A percentile compares a stretch with the other conserved stretches of the same genome.
Evolutionary conservation across 2,329 filamentous ascomycete species (phyloP).

Genomic region (Curvularia spicifera): DNA sequence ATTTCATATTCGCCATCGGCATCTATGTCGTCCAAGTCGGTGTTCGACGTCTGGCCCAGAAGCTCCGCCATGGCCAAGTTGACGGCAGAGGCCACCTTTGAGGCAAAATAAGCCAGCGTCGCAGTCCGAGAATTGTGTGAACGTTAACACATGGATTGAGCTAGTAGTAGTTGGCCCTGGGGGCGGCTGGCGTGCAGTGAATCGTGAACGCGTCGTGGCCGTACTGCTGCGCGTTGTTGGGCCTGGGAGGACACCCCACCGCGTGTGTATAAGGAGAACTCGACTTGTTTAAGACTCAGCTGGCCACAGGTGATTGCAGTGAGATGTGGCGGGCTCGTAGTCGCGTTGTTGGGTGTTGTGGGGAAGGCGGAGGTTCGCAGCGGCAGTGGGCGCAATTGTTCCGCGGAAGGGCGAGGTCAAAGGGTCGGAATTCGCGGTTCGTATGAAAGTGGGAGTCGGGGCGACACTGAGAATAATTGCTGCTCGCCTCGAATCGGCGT

Average conservation of each 20-base stretch:
- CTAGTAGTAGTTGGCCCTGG: conserved; percentile 26
- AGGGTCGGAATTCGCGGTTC: conserved; percentile 42
- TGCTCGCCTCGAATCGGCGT: conserved; percentile 35
- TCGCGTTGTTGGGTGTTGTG: conserved; percentile 36
- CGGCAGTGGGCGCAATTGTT: conserved; percentile 34
- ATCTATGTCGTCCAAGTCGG: conserved; percentile 46
- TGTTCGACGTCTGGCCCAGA: conserved; percentile 43
- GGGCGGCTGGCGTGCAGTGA: conserved; percentile 38
- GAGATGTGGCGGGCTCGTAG: conserved; percentile 30
- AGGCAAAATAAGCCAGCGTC: conserved; percentile 47
- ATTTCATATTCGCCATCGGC: conserved; percentile 51
- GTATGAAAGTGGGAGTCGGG: conserved; percentile 31
- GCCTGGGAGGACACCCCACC: conserved; percentile 9
- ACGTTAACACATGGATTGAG: conserved; percentile 35
- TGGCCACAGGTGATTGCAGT: conserved; percentile 7
- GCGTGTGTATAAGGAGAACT: conserved; percentile 14
- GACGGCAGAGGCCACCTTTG: conserved; percentile 50
- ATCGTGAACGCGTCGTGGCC: conserved; percentile 35
- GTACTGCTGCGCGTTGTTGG: conserved; percentile 37
- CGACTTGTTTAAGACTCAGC: conserved; percentile 12
- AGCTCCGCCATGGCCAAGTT: conserved; percentile 53
- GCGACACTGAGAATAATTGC: conserved; percentile 46
- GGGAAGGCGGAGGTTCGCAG: conserved; percentile 31
- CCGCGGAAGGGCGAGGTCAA: conserved; percentile 22
- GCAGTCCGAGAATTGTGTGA: conserved; percentile 22